Conservation (phyloP, 257 asterid genomes). For the Solanum pennellii region DNA sequence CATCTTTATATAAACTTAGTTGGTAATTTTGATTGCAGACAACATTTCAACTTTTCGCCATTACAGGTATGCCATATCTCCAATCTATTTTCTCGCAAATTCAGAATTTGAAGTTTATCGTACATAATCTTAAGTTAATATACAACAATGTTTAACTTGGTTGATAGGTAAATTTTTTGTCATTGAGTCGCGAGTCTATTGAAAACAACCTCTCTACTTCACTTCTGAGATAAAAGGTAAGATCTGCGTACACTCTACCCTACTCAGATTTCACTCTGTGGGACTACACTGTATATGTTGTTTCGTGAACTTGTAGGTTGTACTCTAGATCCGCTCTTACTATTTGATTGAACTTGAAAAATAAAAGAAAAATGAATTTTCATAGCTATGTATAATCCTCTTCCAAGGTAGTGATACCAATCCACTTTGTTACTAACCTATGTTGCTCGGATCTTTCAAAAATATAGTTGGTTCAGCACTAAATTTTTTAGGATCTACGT, state of each 20-base stretch:
- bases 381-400: too few species aligned
- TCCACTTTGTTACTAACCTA: not conserved
- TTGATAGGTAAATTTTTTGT: not conserved
- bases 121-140: not conserved
- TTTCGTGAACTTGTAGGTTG: too few species aligned
- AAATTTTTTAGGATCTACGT: not conserved
- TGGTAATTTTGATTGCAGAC: not conserved
- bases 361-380: too few species aligned
- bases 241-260: not conserved
- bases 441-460: not conserved
- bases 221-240: too few species aligned
- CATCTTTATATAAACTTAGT: not conserved
- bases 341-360: too few species aligned
- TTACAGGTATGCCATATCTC: not conserved
- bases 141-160: too few species aligned
- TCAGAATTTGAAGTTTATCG: not conserved
- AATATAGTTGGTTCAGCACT: rapidly evolving
- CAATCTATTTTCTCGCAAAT: not conserved
- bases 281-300: too few species aligned
- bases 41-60: not conserved
- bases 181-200: not conserved
- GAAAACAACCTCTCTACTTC: not conserved
- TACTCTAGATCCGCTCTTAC: too few species aligned
- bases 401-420: too few species aligned
- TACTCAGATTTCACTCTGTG: too few species aligned